Percentiles rank a stretch among this genome's conserved stretches.
phyloP scores from a whole-genome alignment of 2,329 filamentous ascomycete species.

The Alternaria sp. region DNA sequence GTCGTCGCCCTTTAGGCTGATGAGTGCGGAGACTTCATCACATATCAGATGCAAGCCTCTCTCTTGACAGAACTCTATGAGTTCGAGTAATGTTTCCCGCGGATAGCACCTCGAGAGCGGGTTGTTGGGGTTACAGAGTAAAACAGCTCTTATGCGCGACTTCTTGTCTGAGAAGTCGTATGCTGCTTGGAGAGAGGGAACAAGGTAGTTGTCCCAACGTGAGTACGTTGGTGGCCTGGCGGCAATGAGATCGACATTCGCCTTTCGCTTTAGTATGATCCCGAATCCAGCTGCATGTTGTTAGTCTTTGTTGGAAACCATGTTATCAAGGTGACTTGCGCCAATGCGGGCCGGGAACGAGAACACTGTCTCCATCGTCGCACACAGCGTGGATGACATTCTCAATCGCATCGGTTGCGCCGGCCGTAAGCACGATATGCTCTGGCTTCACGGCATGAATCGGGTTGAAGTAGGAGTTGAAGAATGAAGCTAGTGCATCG shows the following conservation, averaged over 20 bases:
- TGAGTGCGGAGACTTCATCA: conserved; percentile 40
- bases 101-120: conserved; percentile 41
- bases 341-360: conserved; percentile 46
- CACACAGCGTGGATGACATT: conserved; percentile 40
- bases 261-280: conserved; percentile 27
- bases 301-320: neutral
- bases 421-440: conserved; percentile 42
- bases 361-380: conserved; percentile 44
- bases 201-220: conserved; percentile 44
- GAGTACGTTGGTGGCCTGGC: conserved; percentile 42
- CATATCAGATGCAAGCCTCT: conserved; percentile 41
- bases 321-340: conserved; percentile 27
- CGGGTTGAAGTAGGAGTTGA: conserved; percentile 40
- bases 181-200: conserved; percentile 42
- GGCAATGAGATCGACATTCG: conserved; percentile 39
- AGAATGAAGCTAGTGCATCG: conserved; percentile 38
- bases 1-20: conserved; percentile 19
- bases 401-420: conserved; percentile 41
- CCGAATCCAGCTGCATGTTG: conserved; percentile 33
- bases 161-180: conserved; percentile 41
- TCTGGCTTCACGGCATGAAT: conserved; percentile 38
- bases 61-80: conserved; percentile 48
- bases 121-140: conserved; percentile 43
- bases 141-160: conserved; percentile 43
- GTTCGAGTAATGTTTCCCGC: conserved; percentile 36